phyloP scores from a whole-genome alignment of 495 filamentous ascomycete species.

The Hypoxylon subgilvum region DNA sequence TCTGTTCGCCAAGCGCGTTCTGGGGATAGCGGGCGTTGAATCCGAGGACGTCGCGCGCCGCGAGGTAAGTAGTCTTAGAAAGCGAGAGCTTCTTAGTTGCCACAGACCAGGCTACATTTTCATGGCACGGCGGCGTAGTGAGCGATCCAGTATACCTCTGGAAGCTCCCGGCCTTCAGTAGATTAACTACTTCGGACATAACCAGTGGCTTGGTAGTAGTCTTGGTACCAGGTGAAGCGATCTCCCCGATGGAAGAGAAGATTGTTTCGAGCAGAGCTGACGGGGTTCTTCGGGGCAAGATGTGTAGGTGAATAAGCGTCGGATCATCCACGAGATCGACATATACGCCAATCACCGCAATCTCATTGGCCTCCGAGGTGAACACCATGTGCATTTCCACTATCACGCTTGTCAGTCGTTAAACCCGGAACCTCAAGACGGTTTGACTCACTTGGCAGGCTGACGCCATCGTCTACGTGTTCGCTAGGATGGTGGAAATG shows the following conservation, averaged over 20 bases:
- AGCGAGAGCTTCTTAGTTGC: conserved; percentile 58
- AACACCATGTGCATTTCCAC: conserved; percentile 75
- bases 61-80: conserved; percentile 59
- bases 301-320: conserved; percentile 11
- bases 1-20: conserved; percentile 59
- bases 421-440: neutral
- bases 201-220: conserved; percentile 62
- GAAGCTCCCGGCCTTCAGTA: conserved; percentile 57
- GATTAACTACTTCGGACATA: conserved; percentile 59
- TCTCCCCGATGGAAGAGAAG: conserved; percentile 57
- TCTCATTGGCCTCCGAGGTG: conserved; percentile 43
- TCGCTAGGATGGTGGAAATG: conserved; percentile 75
- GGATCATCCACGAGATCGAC: conserved; percentile 59
- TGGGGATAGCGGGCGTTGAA: conserved; percentile 71
- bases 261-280: conserved; percentile 61
- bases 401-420: conserved; percentile 35
- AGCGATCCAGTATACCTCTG: conserved; percentile 67
- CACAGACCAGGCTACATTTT: conserved; percentile 65
- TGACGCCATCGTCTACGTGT: conserved; percentile 60
- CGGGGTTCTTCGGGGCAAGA: conserved; percentile 32
- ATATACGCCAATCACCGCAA: conserved; percentile 66
- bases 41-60: conserved; percentile 63
- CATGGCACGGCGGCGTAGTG: conserved; percentile 72
- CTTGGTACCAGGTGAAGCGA: conserved; percentile 59
- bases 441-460: conserved; percentile 46